Evolutionary conservation across 2,329 filamentous ascomycete genomes (phyloP).

Genomic region (Apiospora malaysiana): DNA sequence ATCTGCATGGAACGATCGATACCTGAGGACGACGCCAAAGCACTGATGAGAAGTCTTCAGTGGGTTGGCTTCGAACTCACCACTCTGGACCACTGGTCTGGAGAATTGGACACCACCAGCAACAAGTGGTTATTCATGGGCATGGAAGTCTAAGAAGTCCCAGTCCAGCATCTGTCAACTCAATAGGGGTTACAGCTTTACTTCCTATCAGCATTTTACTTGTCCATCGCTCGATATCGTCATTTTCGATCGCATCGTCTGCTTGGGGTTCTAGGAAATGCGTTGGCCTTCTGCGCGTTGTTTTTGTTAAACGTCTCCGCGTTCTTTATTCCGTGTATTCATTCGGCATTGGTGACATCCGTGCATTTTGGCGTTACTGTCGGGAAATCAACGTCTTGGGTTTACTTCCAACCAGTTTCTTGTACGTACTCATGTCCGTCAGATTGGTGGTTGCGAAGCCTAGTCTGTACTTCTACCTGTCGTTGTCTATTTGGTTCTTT

Average conservation of each 20-base stretch:
- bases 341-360: background rate
- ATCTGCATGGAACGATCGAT: conserved; percentile 80
- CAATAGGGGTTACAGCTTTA: conserved; percentile 20
- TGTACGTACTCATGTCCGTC: background rate
- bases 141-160: conserved; percentile 72
- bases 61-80: conserved; percentile 92
- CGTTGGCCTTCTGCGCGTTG: background rate
- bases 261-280: background rate
- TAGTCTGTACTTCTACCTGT: background rate
- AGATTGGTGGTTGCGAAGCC: background rate
- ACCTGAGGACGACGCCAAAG: conserved; percentile 64
- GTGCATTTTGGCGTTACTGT: conserved; percentile 8
- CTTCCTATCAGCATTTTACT: conserved; percentile 23
- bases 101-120: conserved; percentile 70
- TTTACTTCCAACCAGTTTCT: background rate
- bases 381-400: background rate
- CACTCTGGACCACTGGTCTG: conserved; percentile 78
- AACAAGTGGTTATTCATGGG: conserved; percentile 84
- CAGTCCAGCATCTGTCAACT: conserved; percentile 10
- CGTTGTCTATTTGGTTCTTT: background rate
- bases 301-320: background rate
- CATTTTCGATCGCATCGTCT: conserved; percentile 2
- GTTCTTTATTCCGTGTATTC: background rate
- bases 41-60: conserved; percentile 80
- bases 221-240: conserved; percentile 15